Evolutionary conservation across 306 rosid species (phyloP), one percentile per base, ranked within the genome.

Genomic region (Arachis hypogaea): DNA sequence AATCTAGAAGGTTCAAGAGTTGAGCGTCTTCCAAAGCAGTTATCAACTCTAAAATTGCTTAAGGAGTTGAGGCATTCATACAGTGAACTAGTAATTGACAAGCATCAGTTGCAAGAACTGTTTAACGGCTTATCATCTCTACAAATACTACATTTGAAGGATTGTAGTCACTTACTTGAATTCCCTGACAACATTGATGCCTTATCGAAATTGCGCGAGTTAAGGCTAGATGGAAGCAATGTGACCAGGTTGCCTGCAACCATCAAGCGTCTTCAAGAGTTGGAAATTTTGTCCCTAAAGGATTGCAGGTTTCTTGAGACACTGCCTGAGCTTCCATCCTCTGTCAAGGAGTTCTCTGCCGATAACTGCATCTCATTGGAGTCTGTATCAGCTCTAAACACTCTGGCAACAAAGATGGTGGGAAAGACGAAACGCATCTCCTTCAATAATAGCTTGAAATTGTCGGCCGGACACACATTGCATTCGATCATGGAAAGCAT

Each of bases 241-340:
- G 51, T 80, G 51, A 41, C 75, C 62, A 75, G 6, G 14, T 58
- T 81, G 55, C 84, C 78, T 11, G 1, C 33, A 29, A 76, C 41
- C 55, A 51, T 75, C 7, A 70, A 64, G 66, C 5, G 75, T 11
- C 75, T 81, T 22, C 0, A 33, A 41, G 0, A 5, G 9, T 6
- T 81, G 4, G 16, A 12, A 8, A 28, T 52, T 14, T 28, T 70
- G 5, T 49, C 38, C 22, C 30, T 76, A 7, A 8, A 0, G 2
- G 0, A 4, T 42, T 80, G 85, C 56, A 7, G 1, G 7, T 7
- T 1, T 18, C 58, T 52, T 52, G 5, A 5, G 22, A 52, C 8
- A 5, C 58, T 52, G 1, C 58, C 58, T 0, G 58, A n/a, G 58
- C 28, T 52, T 52, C 58, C 58, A n/a, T 8, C 58, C 14, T 22